Evolutionary conservation across 305 asterid genomes (phyloP).

Genomic region (Fraxinus sp.): DNA sequence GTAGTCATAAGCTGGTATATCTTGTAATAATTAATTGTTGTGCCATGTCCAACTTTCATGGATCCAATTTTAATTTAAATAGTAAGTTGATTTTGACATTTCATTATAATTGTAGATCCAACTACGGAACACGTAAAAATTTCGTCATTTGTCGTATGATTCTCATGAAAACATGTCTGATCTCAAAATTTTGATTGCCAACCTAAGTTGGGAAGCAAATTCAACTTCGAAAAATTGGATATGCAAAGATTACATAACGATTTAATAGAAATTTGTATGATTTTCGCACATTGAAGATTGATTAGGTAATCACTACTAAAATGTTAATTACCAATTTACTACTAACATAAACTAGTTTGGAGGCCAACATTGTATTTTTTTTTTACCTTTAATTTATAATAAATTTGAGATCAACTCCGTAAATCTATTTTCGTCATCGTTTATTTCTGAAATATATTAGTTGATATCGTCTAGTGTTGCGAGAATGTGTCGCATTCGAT

Average conservation of each 20-base stretch:
- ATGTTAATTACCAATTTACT: not conserved
- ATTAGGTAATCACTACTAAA: not conserved
- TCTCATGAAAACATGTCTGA: not conserved
- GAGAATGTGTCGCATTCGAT: not conserved
- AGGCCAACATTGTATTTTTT: no score
- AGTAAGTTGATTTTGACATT: no score
- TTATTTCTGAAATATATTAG: no score
- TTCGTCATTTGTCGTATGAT: not conserved
- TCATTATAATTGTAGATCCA: no score
- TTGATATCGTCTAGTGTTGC: not conserved
- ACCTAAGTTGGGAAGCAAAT: not conserved
- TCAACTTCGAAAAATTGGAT: not conserved
- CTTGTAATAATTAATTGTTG: not conserved
- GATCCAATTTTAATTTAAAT: not conserved
- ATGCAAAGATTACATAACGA: not conserved
- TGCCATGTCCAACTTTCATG: not conserved
- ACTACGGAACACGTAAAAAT: no score
- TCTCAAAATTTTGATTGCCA: not conserved
- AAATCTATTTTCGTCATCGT: not conserved
- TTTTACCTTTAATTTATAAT: no score
- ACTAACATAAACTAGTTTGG: no score
- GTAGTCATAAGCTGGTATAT: not conserved
- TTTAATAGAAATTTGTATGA: no score
- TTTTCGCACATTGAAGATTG: not conserved
- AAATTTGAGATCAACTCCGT: not conserved